Percentiles rank a stretch among this genome's conserved stretches.
phyloP scores from a whole-genome alignment of 805 yeast genomes.

The Candida khao-thaluensis region DNA sequence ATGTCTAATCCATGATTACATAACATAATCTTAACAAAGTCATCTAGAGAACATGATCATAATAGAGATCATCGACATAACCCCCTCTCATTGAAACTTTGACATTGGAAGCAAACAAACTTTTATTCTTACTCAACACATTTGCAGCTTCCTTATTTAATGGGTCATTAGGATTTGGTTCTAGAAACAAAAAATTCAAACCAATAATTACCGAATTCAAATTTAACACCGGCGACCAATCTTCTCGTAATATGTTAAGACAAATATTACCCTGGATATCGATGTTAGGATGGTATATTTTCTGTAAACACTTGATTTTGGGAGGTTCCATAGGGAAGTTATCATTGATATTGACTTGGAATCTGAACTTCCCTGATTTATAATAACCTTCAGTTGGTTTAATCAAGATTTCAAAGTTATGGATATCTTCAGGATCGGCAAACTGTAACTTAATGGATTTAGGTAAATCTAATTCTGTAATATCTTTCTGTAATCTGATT shows the following conservation, averaged over 20 bases:
- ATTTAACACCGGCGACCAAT: slow-evolving; percentile 92
- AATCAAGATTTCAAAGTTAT: slow-evolving; percentile 58
- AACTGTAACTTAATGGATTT: slow-evolving; percentile 50
- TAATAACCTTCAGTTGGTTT: slow-evolving; percentile 75
- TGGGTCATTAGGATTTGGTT: slow-evolving; percentile 91
- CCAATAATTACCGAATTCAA: slow-evolving; percentile 83
- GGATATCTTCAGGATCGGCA: slow-evolving; percentile 54
- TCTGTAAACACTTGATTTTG: slow-evolving; percentile 65
- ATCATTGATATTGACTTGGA: slow-evolving; percentile 62
- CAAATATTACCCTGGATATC: slow-evolving; percentile 90
- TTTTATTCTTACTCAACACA: slow-evolving; percentile 35
- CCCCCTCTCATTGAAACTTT: slow-evolving; percentile 71
- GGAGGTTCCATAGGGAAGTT: slow-evolving; percentile 94
- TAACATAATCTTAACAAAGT: too few species aligned
- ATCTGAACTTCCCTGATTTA: slow-evolving; percentile 63
- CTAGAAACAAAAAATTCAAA: slow-evolving; percentile 76
- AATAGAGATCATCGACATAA: slow-evolving; percentile 51
- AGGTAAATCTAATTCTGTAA: slow-evolving; percentile 68
- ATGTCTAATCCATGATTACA: background rate
- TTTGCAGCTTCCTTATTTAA: slow-evolving; percentile 88
- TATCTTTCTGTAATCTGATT: slow-evolving; percentile 71
- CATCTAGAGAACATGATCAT: slow-evolving; percentile 54
- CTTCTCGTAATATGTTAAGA: slow-evolving; percentile 86
- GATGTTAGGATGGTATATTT: slow-evolving; percentile 91
- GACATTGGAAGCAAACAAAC: slow-evolving; percentile 57